Conservation (phyloP, 2,329 filamentous ascomycete species). For the Diaporthe destruens region DNA sequence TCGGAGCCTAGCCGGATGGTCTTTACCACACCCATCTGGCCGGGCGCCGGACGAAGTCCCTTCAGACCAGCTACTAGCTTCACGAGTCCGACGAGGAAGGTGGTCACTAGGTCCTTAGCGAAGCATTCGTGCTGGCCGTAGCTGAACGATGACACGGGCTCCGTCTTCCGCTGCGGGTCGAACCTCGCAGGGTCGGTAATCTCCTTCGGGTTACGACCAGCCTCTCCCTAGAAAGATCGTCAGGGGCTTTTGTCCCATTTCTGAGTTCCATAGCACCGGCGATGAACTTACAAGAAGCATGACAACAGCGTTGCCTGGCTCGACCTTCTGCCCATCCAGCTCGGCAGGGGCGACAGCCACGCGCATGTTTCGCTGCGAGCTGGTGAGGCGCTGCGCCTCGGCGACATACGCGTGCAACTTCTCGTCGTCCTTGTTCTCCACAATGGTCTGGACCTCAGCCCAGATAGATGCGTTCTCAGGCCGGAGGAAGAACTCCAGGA, state of each 20-base stretch:
- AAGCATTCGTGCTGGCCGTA: slow-evolving; percentile 59
- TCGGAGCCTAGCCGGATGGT: slow-evolving; percentile 55
- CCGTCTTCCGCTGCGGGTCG: slow-evolving; percentile 37
- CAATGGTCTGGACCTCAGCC: slow-evolving; percentile 57
- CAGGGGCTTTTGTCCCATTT: not conserved
- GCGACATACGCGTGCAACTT: slow-evolving; percentile 52
- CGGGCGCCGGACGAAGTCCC: slow-evolving; percentile 59
- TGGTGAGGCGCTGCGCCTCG: slow-evolving; percentile 58
- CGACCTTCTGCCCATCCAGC: slow-evolving; percentile 54
- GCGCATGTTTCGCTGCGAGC: slow-evolving; percentile 54
- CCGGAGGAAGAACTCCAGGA: slow-evolving; percentile 26
- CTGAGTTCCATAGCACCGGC: accelerated
- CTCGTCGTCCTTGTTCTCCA: slow-evolving; percentile 51
- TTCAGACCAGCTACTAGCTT: slow-evolving; percentile 58
- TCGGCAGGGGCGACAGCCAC: slow-evolving; percentile 46
- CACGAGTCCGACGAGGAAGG: slow-evolving; percentile 57
- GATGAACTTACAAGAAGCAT: slow-evolving; percentile 53
- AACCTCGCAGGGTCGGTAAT: slow-evolving; percentile 56
- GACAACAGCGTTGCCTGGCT: slow-evolving; percentile 56
- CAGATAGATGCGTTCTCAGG: slow-evolving; percentile 48
- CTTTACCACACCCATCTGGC: slow-evolving; percentile 60
- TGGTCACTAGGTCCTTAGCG: slow-evolving; percentile 52
- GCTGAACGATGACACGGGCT: slow-evolving; percentile 57
- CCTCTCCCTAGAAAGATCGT: slow-evolving; percentile 50
- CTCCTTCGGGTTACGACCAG: slow-evolving; percentile 54